Percentiles rank a stretch among this genome's conserved stretches.
phyloP scores from a whole-genome alignment of 306 rosid species.

The Trichosanthes truncata region DNA sequence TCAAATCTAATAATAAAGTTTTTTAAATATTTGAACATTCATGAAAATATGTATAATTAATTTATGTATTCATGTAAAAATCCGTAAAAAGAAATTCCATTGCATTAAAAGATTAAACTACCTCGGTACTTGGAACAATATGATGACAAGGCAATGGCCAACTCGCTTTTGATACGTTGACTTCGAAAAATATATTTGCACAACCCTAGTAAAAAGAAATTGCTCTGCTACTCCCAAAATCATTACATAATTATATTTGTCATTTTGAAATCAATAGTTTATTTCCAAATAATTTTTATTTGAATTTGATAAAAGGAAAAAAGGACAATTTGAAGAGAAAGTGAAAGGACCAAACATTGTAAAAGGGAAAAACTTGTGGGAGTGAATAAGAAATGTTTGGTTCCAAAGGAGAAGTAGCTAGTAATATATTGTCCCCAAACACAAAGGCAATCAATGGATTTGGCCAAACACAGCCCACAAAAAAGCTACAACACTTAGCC shows the following conservation, averaged over 20 bases:
- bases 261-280: background rate
- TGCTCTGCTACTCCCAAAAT: background rate
- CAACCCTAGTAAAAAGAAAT: background rate
- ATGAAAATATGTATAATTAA: too few species aligned
- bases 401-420: background rate
- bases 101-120: background rate
- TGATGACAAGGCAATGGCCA: background rate
- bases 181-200: background rate
- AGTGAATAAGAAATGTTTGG: constrained; percentile 2
- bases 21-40: too few species aligned
- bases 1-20: too few species aligned
- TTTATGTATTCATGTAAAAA: too few species aligned
- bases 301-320: background rate
- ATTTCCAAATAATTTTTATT: background rate
- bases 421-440: background rate
- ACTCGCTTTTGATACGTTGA: background rate
- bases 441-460: background rate
- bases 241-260: background rate
- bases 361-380: background rate
- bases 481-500: background rate
- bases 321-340: background rate
- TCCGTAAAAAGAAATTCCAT: too few species aligned
- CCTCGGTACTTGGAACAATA: background rate
- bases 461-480: background rate
- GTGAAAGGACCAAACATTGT: background rate